phyloP scores from a whole-genome alignment of 2,329 filamentous ascomycete genomes.

The Beauveria australis region DNA sequence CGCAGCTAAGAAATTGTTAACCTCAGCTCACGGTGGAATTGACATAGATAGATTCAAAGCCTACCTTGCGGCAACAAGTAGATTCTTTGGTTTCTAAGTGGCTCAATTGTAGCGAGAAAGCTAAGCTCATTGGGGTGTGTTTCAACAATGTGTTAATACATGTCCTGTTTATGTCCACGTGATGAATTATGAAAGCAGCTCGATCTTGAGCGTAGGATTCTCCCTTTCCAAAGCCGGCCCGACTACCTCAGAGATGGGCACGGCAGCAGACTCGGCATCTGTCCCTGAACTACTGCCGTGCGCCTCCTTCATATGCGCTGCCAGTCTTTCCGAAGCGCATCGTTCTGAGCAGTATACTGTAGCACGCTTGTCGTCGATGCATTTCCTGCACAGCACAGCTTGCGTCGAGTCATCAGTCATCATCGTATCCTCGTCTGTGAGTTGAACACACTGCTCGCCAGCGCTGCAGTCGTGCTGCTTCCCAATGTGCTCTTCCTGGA shows the following conservation, averaged over 20 bases:
- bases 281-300: conserved; percentile 17
- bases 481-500: conserved; percentile 30
- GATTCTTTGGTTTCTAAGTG: too few relatives aligned
- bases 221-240: conserved; percentile 21
- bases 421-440: conserved; percentile 30
- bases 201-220: conserved; percentile 26
- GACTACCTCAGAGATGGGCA: conserved; percentile 14
- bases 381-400: conserved; percentile 34
- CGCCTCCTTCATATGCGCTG: conserved; percentile 29
- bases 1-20: too few relatives aligned
- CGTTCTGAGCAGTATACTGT: conserved; percentile 34
- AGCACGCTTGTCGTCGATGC: conserved; percentile 28
- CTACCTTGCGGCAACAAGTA: background rate
- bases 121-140: background rate
- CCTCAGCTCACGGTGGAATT: conserved; percentile 15
- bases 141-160: background rate
- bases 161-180: background rate
- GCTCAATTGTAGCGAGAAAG: background rate
- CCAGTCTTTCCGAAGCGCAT: conserved; percentile 35
- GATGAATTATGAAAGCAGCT: conserved; percentile 1
- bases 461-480: conserved; percentile 34
- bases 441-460: conserved; percentile 30
- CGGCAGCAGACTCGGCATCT: background rate
- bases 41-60: conserved; percentile 11
- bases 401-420: conserved; percentile 26